A percentile compares a stretch with the other conserved stretches of the same genome.
These are phyloP conservation scores for Bretziella fagacearum DNA, from an alignment of 2,329 filamentous ascomycete species.

Conservation along the genomic window DNA sequence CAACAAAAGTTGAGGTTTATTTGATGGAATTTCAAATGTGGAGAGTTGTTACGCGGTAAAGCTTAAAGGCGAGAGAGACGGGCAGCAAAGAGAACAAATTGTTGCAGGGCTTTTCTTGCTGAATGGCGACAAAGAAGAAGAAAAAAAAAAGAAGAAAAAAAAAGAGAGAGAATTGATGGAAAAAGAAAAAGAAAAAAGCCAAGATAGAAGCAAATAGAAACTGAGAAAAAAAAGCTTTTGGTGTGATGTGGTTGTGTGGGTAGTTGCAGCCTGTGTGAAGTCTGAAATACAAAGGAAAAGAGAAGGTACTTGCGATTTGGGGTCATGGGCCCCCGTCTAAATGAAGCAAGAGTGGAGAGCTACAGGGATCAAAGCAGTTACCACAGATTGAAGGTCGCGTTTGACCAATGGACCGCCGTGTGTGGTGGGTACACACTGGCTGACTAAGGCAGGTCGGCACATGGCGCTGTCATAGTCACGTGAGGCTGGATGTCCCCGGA, in stretches of 20 bases:
- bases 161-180: not conserved
- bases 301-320: not conserved
- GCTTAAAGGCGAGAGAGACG: not conserved
- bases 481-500: no score
- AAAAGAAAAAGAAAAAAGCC: slow-evolving; percentile 2
- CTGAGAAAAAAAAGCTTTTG: not conserved
- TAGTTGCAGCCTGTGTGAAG: not conserved
- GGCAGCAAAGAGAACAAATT: not conserved
- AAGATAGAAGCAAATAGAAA: not conserved
- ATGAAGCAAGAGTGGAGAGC: not conserved
- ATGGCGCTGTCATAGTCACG: not conserved
- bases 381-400: not conserved
- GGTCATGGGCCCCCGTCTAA: not conserved
- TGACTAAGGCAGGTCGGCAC: not conserved
- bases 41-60: not conserved
- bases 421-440: not conserved
- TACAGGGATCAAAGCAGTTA: slow-evolving; percentile 2
- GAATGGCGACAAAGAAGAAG: slow-evolving; percentile 1
- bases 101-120: not conserved
- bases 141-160: not conserved
- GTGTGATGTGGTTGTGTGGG: not conserved
- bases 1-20: not conserved
- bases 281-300: not conserved
- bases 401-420: not conserved
- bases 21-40: not conserved